phyloP scores from a whole-genome alignment of 1,284 basidiomycete genomes.

The Fomitopsis palustris region DNA sequence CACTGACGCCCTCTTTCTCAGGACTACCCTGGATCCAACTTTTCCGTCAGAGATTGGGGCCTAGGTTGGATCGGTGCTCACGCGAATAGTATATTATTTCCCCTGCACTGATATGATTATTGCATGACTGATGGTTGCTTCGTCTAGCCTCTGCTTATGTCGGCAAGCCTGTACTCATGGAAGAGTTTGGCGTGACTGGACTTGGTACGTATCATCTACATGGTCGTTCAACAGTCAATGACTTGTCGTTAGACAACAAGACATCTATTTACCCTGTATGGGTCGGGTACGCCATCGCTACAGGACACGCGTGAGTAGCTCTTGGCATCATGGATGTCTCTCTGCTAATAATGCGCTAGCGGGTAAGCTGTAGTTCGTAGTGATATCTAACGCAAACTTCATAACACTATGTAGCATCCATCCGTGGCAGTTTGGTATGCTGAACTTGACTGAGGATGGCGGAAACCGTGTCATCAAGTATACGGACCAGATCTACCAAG shows the following conservation, averaged over 20 bases:
- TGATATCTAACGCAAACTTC: not conserved
- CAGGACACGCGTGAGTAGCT: conserved; percentile 44
- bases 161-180: conserved; percentile 49
- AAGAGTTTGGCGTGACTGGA: conserved; percentile 51
- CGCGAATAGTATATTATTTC: conserved; percentile 33
- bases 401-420: conserved; percentile 37
- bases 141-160: conserved; percentile 42
- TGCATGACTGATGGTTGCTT: not conserved
- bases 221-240: not conserved
- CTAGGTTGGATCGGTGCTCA: conserved; percentile 51
- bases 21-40: conserved; percentile 49
- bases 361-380: conserved; percentile 7
- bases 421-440: conserved; percentile 55
- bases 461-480: conserved; percentile 55
- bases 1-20: conserved; percentile 12
- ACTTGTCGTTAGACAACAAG: conserved; percentile 41
- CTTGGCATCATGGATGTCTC: not conserved
- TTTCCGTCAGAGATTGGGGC: conserved; percentile 47
- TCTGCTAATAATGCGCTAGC: conserved; percentile 5
- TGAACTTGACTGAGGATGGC: conserved; percentile 45
- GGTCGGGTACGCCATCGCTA: conserved; percentile 46
- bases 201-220: conserved; percentile 27
- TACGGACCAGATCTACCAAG: conserved; percentile 45
- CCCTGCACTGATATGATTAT: not conserved
- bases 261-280: conserved; percentile 47